Base-by-base conservation (phyloP, 2,329 filamentous ascomycete genomes). In the Exophiala phaeomuriformis region DNA sequence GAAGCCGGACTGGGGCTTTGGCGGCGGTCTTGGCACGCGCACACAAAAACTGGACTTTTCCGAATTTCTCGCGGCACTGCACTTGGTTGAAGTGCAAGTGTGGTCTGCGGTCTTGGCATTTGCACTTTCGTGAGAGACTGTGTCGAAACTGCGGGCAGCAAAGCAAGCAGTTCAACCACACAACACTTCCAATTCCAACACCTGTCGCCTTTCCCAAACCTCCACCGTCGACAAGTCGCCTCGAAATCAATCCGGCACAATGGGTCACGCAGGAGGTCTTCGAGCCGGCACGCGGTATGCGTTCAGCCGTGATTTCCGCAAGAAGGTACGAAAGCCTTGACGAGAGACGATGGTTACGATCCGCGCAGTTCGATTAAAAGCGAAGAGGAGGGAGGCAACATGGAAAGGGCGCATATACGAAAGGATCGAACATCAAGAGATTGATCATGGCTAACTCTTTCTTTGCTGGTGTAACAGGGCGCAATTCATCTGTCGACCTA, bases 401-500 rank as follows among this genome's bases (percentile, higher is more conserved):
- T 33, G 10, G 12, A 10, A 29, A 5, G 4, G 36, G 7, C 29
- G 27, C 10, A 45, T 5, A 29, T 3, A 44, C 5, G 30, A 50
- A 28, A 7, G 28, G 10, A 5, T 28, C 27, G 27, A 6, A 29
- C 7, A 35, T 32, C 35, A 10, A 29, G 46, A 36, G n/a, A 49
- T 36, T 10, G 39, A 42, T 12, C 46, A 3, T 37, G 27, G 37
- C 56, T 58, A 45, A 58, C 52, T 19, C 8, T 8, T 41, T 31
- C 12, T 48, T 36, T 47, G 27, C 4, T 27, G 39, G 7, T 28
- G 5, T 28, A 41, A 41, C 39, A 59, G 57, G 93, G 93, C 74
- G 84, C 85, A 80, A 96, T 98, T 79, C 78, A 81, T 69, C 80
- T 97, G 71, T 90, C 85, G 68, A 97, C 91, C 72, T 98, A 97